These are phyloP conservation scores for Thermoascus crustaceus DNA, from an alignment of 2,329 filamentous ascomycete species.

Conservation along the genomic window DNA sequence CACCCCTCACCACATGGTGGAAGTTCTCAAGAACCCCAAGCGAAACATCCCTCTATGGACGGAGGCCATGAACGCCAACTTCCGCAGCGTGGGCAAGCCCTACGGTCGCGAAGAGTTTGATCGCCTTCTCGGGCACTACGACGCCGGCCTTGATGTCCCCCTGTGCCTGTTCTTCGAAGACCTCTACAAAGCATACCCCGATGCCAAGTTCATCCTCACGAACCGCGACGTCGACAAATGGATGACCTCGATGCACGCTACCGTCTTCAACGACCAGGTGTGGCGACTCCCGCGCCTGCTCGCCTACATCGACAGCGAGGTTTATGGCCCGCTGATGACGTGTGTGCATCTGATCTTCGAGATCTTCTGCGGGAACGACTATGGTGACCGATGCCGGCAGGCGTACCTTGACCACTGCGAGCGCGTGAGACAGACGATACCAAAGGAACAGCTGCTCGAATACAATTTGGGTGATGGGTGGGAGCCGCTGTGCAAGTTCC, in stretches of 20 bases:
- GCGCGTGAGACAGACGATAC: constrained; percentile 23
- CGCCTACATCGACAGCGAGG: too few species aligned
- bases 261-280: not conserved
- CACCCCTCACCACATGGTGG: constrained; percentile 65
- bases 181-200: constrained; percentile 6
- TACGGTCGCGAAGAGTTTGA: constrained; percentile 11
- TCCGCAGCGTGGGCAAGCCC: constrained; percentile 42
- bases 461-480: constrained; percentile 39
- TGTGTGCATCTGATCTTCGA: too few species aligned
- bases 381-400: too few species aligned
- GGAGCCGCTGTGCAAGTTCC: constrained; percentile 40
- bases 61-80: constrained; percentile 52
- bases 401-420: constrained; percentile 6
- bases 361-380: too few species aligned
- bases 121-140: constrained; percentile 11
- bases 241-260: constrained; percentile 4
- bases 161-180: too few species aligned
- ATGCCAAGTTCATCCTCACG: constrained; percentile 7
- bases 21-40: constrained; percentile 51
- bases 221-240: constrained; percentile 5
- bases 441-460: constrained; percentile 35
- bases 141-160: too few species aligned
- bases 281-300: too few species aligned
- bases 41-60: too few species aligned
- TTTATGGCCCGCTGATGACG: too few species aligned